Conservation (phyloP, 768 basidiomycete species). For the Tulasnella sp. region DNA sequence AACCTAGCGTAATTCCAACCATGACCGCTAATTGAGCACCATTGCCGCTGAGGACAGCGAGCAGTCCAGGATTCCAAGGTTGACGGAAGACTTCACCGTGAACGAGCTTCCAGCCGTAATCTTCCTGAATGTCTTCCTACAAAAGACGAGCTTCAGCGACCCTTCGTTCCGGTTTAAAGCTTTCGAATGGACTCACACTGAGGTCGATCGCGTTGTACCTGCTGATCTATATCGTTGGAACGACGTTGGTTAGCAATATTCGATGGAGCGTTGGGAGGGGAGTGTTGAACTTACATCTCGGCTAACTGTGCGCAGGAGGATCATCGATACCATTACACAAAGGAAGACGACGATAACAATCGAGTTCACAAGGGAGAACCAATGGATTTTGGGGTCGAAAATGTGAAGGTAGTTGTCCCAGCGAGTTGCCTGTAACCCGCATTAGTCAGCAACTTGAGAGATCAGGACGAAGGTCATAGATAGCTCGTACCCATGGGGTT, state of each 20-base stretch:
- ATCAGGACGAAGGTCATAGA: slow-evolving; percentile 5
- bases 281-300: slow-evolving; percentile 74
- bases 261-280: background rate
- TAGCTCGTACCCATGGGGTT: slow-evolving; percentile 67
- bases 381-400: slow-evolving; percentile 91
- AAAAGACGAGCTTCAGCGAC: background rate
- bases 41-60: slow-evolving; percentile 88
- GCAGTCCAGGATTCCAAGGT: slow-evolving; percentile 67
- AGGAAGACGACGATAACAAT: slow-evolving; percentile 88
- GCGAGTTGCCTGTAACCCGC: slow-evolving; percentile 66
- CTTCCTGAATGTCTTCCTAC: slow-evolving; percentile 94
- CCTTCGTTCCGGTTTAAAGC: background rate
- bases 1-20: slow-evolving; percentile 82
- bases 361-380: slow-evolving; percentile 93
- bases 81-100: slow-evolving; percentile 94
- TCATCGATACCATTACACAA: slow-evolving; percentile 89
- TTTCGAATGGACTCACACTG: slow-evolving; percentile 51
- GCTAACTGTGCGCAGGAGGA: slow-evolving; percentile 78
- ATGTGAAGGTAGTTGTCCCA: slow-evolving; percentile 97
- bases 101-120: slow-evolving; percentile 97
- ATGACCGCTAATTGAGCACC: slow-evolving; percentile 82
- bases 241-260: slow-evolving; percentile 1
- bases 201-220: slow-evolving; percentile 95
- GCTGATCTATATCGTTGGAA: slow-evolving; percentile 53
- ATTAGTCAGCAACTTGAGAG: background rate